A percentile compares a stretch with the other conserved stretches of the same genome.
Evolutionary conservation across 192 early-diverging fungal genomes (phyloP).

Genomic region (Backusella sp.): DNA sequence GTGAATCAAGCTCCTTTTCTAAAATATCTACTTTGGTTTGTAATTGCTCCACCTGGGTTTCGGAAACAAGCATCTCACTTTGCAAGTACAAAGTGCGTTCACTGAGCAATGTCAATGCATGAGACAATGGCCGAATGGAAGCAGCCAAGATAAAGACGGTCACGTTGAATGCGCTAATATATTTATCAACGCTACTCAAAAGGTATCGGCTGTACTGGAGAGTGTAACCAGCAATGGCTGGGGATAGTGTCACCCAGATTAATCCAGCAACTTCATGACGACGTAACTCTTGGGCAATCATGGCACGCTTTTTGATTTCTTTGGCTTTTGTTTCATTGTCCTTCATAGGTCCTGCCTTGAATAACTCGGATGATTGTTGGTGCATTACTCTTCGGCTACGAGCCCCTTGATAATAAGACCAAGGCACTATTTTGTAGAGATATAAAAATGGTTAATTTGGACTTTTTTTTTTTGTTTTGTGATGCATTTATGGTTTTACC

Average conservation of each 20-base stretch:
- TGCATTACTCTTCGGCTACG: constrained; percentile 43
- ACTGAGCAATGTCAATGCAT: constrained; percentile 47
- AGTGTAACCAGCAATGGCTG: constrained; percentile 53
- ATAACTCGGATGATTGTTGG: constrained; percentile 23
- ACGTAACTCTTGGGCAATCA: constrained; percentile 42
- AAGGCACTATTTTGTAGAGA: constrained; percentile 44
- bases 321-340: not conserved
- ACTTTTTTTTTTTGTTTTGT: not conserved
- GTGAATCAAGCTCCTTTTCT: constrained; percentile 46
- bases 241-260: constrained; percentile 48
- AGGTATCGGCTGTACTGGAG: constrained; percentile 52
- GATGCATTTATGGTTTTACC: constrained; percentile 33
- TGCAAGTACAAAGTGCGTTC: constrained; percentile 52
- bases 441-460: not conserved
- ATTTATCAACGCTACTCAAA: constrained; percentile 51
- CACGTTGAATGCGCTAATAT: constrained; percentile 56
- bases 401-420: constrained; percentile 58
- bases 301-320: constrained; percentile 18
- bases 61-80: constrained; percentile 50
- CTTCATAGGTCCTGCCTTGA: constrained; percentile 11
- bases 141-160: constrained; percentile 57
- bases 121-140: constrained; percentile 49
- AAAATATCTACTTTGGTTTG: constrained; percentile 44
- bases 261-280: constrained; percentile 51
- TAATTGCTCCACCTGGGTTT: constrained; percentile 46